Base-by-base conservation (phyloP, 345 rosid species). In the Salix purpurea region DNA sequence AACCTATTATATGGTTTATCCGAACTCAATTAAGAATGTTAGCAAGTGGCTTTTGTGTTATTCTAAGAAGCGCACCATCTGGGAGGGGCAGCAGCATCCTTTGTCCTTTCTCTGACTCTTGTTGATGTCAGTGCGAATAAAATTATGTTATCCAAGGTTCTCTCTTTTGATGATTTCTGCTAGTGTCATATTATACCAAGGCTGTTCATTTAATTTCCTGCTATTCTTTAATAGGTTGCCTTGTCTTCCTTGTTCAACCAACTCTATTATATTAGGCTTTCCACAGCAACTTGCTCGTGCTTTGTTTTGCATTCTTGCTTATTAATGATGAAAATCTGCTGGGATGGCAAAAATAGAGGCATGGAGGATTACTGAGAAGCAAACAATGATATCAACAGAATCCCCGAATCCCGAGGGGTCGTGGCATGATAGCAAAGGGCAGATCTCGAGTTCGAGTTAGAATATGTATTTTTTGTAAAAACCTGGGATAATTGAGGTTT, bases 401-500 rank as follows among this genome's bases (percentile, higher is more conserved):
- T 30, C 30, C 30, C 30, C 2, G 0, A 30, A 30, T 30, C 30
- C 3, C 30, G 0, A 2, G 0, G 2, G 2, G 1, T 30, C 1
- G 28, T 30, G 30, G 30, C 3, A 0, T 30, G 30, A 30, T 30
- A 30, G 32, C 1, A 30, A 30, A 30, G 3, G 0, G 3, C 32
- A 2, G 32, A 2, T 30, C 32, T 30, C 32, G 3, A 30, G 3
- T 30, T 30, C 32, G 2, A 30, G 3, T 30, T 0, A 30, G 2
- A 0, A 3, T 0, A 0, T 30, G 32, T 0, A 30, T 2, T 3
- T 30, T 30, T 30, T 30, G 3, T 30, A 30, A 30, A 0, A 2
- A 3, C 2, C 30, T 2, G 32, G 0, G 3, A 30, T 30, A 30
- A 30, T 2, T 30, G 32, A 30, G 32, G 3, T 30, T 30, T 30